phyloP scores from a whole-genome alignment of 257 asterid genomes.

The Solanum piurae region DNA sequence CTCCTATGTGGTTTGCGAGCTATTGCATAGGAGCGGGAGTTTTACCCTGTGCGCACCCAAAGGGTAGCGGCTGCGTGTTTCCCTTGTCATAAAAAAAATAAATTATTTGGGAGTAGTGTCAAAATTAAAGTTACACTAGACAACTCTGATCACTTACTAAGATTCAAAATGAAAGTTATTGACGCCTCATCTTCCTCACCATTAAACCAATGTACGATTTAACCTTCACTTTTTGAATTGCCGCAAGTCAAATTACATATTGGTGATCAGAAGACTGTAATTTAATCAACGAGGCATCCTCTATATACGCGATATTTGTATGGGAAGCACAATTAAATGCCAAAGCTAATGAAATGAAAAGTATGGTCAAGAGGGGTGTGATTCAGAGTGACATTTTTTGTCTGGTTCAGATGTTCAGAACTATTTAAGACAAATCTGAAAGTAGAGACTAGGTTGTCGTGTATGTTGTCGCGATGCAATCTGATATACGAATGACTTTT shows the following conservation, averaged over 20 bases:
- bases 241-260: neutral
- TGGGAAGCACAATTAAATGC: neutral
- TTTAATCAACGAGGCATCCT: neutral
- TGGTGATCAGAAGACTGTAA: neutral
- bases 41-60: too few species aligned
- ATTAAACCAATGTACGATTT: neutral
- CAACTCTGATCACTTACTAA: neutral
- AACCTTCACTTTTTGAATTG: neutral
- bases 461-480: neutral
- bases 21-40: too few species aligned
- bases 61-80: too few species aligned
- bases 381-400: neutral
- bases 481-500: neutral
- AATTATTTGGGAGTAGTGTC: neutral
- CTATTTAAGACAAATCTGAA: neutral
- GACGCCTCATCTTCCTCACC: neutral
- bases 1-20: too few species aligned
- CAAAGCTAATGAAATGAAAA: neutral
- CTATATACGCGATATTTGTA: neutral
- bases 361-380: neutral
- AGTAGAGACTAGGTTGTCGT: neutral
- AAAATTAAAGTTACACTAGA: neutral
- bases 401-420: neutral
- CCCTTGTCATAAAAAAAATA: too few species aligned
- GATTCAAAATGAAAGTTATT: neutral